These are phyloP conservation scores for Fusarium verticillioides DNA, from an alignment of 2,329 filamentous ascomycete species.

Conservation along the genomic window DNA sequence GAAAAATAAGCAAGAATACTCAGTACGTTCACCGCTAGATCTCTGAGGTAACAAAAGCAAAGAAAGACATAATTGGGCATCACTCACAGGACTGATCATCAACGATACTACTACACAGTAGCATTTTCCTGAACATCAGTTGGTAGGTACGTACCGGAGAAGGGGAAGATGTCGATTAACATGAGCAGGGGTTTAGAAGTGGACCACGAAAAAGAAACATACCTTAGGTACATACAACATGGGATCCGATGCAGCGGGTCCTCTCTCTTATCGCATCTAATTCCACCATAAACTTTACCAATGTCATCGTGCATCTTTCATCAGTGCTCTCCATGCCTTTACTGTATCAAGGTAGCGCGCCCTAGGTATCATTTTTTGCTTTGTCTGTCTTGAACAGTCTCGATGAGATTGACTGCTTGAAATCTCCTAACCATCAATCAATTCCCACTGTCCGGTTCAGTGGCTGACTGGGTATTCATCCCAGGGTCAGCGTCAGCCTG, in stretches of 20 bases:
- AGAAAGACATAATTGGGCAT: conserved; percentile 2
- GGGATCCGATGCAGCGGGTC: conserved; percentile 22
- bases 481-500: conserved; percentile 25
- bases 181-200: conserved; percentile 24
- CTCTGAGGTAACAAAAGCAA: neutral
- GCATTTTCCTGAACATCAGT: neutral
- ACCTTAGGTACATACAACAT: neutral
- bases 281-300: neutral
- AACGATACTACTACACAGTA: neutral
- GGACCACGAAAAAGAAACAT: conserved; percentile 27
- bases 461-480: conserved; percentile 39
- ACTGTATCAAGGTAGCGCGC: neutral
- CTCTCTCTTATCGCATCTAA: conserved; percentile 16
- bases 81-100: neutral
- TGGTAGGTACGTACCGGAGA: conserved; percentile 5
- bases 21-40: neutral
- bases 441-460: conserved; percentile 34
- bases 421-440: conserved; percentile 26
- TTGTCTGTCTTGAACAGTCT: conserved; percentile 10
- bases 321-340: conserved; percentile 6
- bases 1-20: conserved; percentile 19
- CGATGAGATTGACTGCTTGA: conserved; percentile 13
- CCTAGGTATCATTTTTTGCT: conserved; percentile 16
- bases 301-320: neutral
- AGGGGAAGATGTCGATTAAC: conserved; percentile 23